These are phyloP conservation scores for Ceratorhiza oryzae-sativae DNA, from an alignment of 1,284 basidiomycete species.

Conservation along the genomic window DNA sequence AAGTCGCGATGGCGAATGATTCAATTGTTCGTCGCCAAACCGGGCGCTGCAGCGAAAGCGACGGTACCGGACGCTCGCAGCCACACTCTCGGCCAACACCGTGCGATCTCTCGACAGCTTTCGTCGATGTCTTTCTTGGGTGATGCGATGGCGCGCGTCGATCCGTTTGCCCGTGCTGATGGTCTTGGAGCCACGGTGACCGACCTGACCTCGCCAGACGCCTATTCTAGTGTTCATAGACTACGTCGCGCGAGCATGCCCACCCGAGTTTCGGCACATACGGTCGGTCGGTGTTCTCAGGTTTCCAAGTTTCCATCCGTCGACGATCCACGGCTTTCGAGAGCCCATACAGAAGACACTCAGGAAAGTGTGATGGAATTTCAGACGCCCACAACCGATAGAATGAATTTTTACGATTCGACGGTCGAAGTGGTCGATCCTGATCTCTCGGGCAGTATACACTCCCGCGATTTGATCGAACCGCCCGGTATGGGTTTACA, in stretches of 20 bases:
- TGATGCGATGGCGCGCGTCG: conserved; percentile 8
- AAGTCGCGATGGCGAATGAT: conserved; percentile 4
- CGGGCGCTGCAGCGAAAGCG: conserved; percentile 5
- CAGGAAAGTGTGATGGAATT: neutral
- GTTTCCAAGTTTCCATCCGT: neutral
- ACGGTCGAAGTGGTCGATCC: neutral
- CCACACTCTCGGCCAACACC: neutral
- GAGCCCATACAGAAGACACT: neutral
- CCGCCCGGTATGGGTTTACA: neutral
- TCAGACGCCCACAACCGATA: conserved; percentile 2
- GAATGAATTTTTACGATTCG: neutral
- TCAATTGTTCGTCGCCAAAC: conserved; percentile 24
- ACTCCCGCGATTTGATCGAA: neutral
- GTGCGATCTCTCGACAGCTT: neutral
- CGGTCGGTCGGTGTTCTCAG: neutral
- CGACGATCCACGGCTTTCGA: neutral
- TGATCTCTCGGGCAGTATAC: neutral
- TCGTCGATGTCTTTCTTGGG: conserved; percentile 23
- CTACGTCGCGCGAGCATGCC: neutral
- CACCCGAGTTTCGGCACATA: neutral
- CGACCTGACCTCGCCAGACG: neutral
- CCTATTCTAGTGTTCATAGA: neutral
- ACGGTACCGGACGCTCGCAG: neutral
- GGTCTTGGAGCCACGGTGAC: conserved; percentile 14
- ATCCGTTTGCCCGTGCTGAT: conserved; percentile 25